A percentile compares a stretch with the other conserved stretches of the same genome.
Evolutionary conservation across 2,329 filamentous ascomycete species (phyloP).

Genomic region (Talaromyces pinophilus): DNA sequence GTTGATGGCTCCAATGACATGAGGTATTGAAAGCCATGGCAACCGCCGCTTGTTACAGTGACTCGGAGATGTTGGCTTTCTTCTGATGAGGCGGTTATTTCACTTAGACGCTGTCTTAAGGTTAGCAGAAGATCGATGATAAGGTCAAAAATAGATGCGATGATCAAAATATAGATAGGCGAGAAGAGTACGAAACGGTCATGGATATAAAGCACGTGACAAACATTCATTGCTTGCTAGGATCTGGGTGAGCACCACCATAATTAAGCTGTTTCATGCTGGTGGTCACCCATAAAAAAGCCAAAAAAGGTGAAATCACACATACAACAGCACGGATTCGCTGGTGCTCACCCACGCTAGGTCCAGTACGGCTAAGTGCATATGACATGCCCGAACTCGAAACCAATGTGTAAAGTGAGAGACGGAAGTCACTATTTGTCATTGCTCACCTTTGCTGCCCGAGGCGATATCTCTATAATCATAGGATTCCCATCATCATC

Average conservation of each 20-base stretch:
- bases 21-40: constrained; percentile 96
- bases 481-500: constrained; percentile 86
- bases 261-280: not conserved
- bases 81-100: constrained; percentile 63
- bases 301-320: constrained; percentile 19
- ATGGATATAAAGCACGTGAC: not conserved
- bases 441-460: constrained; percentile 70
- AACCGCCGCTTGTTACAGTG: constrained; percentile 88
- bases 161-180: constrained; percentile 5
- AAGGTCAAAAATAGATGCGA: constrained; percentile 16
- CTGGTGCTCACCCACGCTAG: constrained; percentile 1
- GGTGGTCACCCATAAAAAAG: constrained; percentile 32
- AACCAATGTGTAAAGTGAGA: not conserved
- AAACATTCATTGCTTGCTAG: not conserved
- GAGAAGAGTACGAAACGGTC: constrained; percentile 1
- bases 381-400: not conserved
- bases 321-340: not conserved
- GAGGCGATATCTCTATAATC: constrained; percentile 77
- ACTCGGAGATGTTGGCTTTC: constrained; percentile 86
- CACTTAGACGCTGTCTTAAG: constrained; percentile 61
- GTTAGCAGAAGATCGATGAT: constrained; percentile 7
- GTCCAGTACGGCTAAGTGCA: not conserved
- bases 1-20: constrained; percentile 72
- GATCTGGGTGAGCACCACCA: not conserved
- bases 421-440: not conserved